Evolutionary conservation across 352 stramenopile genomes (phyloP), one percentile per base, ranked within the genome.

Genomic region (Pythium phragmiticola): DNA sequence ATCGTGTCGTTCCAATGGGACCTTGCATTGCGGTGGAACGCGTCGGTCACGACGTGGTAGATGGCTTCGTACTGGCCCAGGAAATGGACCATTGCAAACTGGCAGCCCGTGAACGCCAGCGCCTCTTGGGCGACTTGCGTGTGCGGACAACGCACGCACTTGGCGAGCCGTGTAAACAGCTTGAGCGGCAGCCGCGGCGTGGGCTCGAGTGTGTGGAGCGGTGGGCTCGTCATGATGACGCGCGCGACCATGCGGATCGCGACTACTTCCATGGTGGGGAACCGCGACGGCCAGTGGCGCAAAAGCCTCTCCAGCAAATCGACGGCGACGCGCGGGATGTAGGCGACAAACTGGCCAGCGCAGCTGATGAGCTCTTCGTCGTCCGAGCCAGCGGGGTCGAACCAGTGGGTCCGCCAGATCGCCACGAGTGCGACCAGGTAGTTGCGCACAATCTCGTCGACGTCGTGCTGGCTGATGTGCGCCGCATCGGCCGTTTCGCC

Each of bases 281-380:
- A 89, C 11, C 75, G 73, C n/a, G 71, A 70, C 11, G 87, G 87
- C 87, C 87, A 95, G 21, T 76, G 65, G 16, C 57, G 73, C 30
- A 93, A 61, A 45, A 94, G 60, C 8, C 80, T 78, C 33, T 70
- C 61, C 17, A 95, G 64, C 63, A 95, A 41, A 11, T 72, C 66
- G 2, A 66, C 57, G 4, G 83, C 83, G 9, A 85, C 73, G 2
- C 82, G 74, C 0, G 87, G 87, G 46, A 92, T 73, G 65, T 95
- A 94, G 26, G 87, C 82, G n/a, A 92, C 87, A 57, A 92, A 90
- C 63, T 95, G 87, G 17, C 87, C 84, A 0, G 84, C 87, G 55
- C 80, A 92, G 37, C 72, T 89, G 56, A 93, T 86, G 37, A 95
- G 80, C 57, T 95, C 87, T 65, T 93, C 87, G 51, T 88, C 83